Conservation (phyloP, 2,329 filamentous ascomycete genomes). For the Sclerotinia nivalis region DNA sequence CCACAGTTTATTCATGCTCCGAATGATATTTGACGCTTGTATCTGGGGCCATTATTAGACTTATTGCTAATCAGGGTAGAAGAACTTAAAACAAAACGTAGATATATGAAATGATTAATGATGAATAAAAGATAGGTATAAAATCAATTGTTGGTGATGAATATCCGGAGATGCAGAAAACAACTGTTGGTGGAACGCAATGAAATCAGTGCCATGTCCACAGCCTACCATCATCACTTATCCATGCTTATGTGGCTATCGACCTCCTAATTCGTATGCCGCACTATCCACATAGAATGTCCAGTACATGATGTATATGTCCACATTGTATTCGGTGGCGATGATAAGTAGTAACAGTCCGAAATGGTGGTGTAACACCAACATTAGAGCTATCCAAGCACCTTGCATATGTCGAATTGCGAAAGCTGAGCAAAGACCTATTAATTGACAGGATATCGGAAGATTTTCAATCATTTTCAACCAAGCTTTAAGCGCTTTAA, state of each 20-base stretch:
- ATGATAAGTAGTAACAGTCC: background rate
- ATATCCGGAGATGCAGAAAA: background rate
- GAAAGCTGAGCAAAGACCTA: background rate
- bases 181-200: constrained; percentile 2
- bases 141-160: constrained; percentile 1
- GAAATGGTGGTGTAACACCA: background rate
- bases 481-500: constrained; percentile 5
- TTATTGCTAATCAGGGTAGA: background rate
- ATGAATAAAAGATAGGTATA: background rate
- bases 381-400: background rate
- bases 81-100: background rate
- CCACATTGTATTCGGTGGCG: background rate
- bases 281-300: background rate
- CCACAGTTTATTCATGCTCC: background rate
- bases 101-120: background rate
- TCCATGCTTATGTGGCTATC: constrained; percentile 6
- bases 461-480: background rate
- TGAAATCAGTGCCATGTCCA: background rate
- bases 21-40: background rate
- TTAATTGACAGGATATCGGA: background rate
- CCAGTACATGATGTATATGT: background rate
- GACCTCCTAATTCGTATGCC: background rate
- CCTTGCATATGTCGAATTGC: constrained; percentile 1
- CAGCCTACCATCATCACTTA: background rate
- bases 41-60: background rate